Base-by-base conservation (phyloP, 1,139 yeast species). In the Hanseniaspora sp. region DNA sequence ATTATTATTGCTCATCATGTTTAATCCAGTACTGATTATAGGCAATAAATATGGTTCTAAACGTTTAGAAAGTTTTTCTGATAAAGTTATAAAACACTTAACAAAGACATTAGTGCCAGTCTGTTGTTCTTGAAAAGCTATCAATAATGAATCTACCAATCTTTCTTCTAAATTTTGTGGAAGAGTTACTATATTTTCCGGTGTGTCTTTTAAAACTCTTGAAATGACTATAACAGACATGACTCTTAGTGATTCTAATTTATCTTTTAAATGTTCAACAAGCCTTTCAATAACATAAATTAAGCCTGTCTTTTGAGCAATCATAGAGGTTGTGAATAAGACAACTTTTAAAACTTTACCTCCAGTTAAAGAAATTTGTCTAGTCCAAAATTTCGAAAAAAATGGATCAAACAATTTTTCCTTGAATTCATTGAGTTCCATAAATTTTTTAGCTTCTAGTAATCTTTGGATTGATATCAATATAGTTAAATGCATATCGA, bases 401-500 rank as follows among this genome's bases (percentile, higher is more conserved):
- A 88, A 86, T 2, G 46, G 13, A 5, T 51, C 39, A 15, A 0
- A 82, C 78, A 0, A 78, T 31, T 78, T 78, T 3, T 72, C 74
- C 40, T 70, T 68, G 29, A 82, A 63, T 56, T 73, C 74, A 15
- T 61, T 64, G 8, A 75, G 71, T 5, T 79, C 75, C 18, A 80
- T 73, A 18, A 43, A 35, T 12, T 77, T 76, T 15, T 78, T 79
- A 1, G 81, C 71, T 1, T 71, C 66, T 31, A 80, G 68, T 61
- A 84, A 78, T 59, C 79, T 82, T 57, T 78, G 82, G 15, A 82
- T 69, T 8, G 80, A 82, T 38, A 71, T 71, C 53, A 92, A 68
- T 4, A 90, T 83, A 0, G 92, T 78, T 58, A 78, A 78, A 62
- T 80, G 80, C 94, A 92, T 85, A 55, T 90, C 96, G 59, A 86